Base-by-base conservation (phyloP, 169 alveolate genomes). In the Cryptosporidium sp. region DNA sequence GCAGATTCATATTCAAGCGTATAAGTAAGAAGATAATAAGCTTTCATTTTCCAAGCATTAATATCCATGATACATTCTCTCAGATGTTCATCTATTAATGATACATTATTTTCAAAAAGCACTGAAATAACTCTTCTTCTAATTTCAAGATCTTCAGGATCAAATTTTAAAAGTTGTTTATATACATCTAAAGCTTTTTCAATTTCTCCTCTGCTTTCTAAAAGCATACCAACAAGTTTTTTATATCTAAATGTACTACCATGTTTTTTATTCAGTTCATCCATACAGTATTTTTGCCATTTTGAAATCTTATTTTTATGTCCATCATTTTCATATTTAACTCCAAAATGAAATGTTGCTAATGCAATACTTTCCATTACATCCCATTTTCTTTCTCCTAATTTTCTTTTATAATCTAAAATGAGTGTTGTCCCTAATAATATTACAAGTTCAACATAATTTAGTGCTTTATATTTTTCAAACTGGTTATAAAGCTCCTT, bases 241-340 rank as follows among this genome's bases (percentile, higher is more conserved):
- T 80, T 65, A 48, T 58, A 80, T 14, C 75, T 80, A 33, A 60
- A 42, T 26, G 75, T 62, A 4, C 23, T 29, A 0, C 69, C 75
- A 42, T 44, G 33, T 39, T 80, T 80, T 29, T 80, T 62, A n/a
- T 48, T 60, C 5, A 80, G 45, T 48, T 62, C 80, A 8, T 60
- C 65, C 39, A 80, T 60, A 39, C 89, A 80, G 35, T 80, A 80
- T 5, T 62, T 60, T 48, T 80, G 89, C 89, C 89, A 80, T 51
- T 62, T 80, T 37, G 42, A 42, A 7, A 80, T 48, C 29, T 80
- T 80, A 48, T 71, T 53, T 12, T 7, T 60, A 26, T 60, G 8
- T n/a, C 51, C 31, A 12, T 65, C 72, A 0, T 33, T 18, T 26
- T 56, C 67, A 16, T 44, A 37, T 35, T 58, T 73, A 12, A 73